These are phyloP conservation scores for Closterium sp. DNA, from an alignment of 139 green algal genomes.

Conservation along the genomic window DNA sequence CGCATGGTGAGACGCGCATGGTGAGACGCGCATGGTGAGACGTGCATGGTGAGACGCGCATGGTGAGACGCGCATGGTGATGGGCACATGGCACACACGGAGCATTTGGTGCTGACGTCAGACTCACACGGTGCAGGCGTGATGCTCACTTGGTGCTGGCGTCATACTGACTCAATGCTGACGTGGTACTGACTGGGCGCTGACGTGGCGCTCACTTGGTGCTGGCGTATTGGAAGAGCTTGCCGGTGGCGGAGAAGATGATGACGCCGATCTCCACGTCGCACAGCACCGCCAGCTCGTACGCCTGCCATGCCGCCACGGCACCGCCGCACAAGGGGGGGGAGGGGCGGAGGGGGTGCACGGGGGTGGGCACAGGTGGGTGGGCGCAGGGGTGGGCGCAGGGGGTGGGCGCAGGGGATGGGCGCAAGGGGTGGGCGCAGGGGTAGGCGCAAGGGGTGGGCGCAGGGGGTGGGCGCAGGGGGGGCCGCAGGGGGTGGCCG, in stretches of 20 bases:
- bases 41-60: background rate
- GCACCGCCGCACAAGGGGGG: background rate
- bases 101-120: too few species aligned
- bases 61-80: background rate
- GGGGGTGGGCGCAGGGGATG: too few species aligned
- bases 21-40: background rate
- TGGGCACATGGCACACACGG: too few species aligned
- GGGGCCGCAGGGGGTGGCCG: background rate
- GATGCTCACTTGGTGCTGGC: background rate
- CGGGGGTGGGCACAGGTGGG: too few species aligned
- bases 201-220: background rate
- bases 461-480: too few species aligned
- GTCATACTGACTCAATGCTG: background rate
- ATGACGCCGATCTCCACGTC: conserved; percentile 46
- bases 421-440: too few species aligned
- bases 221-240: conserved; percentile 50
- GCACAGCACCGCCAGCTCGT: conserved; percentile 48
- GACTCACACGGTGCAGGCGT: too few species aligned
- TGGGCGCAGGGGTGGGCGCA: too few species aligned
- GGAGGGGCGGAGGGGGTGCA: too few species aligned
- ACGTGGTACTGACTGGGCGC: background rate
- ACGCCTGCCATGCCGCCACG: background rate
- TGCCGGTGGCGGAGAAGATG: conserved; percentile 50
- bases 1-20: background rate
- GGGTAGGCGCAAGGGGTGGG: too few species aligned